Conservation (phyloP, 2,329 filamentous ascomycete species). For the Dactylellina drechsleri region DNA sequence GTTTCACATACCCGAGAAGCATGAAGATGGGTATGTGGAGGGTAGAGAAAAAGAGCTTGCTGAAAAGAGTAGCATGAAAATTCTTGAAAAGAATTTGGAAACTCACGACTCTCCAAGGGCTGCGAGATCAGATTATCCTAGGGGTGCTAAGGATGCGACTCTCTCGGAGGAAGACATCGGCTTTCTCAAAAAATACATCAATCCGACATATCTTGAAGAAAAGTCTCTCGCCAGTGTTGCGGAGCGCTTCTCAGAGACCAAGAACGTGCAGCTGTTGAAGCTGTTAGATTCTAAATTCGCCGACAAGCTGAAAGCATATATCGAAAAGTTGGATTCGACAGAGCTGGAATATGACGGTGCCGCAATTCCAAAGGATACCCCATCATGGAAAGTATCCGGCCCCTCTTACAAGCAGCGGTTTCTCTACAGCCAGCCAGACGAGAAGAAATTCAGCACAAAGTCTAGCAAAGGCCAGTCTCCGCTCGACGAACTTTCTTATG, state of each 20-base stretch:
- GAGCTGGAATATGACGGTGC: conserved; percentile 56
- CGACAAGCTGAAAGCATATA: conserved; percentile 74
- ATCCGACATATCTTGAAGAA: conserved; percentile 88
- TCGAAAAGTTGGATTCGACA: conserved; percentile 72
- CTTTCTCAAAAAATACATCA: conserved; percentile 89
- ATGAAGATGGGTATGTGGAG: conserved; percentile 88
- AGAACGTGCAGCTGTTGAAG: conserved; percentile 80
- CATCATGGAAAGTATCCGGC: conserved; percentile 78
- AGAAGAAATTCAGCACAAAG: conserved; percentile 57
- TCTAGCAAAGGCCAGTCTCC: conserved; percentile 66
- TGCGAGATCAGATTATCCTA: conserved; percentile 60
- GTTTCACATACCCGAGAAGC: conserved; percentile 97
- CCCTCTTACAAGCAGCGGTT: conserved; percentile 97
- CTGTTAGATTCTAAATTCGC: conserved; percentile 84
- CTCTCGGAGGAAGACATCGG: conserved; percentile 84
- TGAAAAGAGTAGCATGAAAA: conserved; percentile 88
- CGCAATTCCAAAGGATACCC: conserved; percentile 60
- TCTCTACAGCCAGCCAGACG: conserved; percentile 74
- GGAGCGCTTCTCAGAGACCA: conserved; percentile 82
- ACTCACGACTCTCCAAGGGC: conserved; percentile 79
- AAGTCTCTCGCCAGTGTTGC: conserved; percentile 86
- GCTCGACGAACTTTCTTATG: conserved; percentile 80
- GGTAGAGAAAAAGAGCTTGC: conserved; percentile 89
- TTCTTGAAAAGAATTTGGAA: conserved; percentile 90
- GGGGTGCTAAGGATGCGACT: conserved; percentile 66